These are phyloP conservation scores for Diddensiella transvaalensis DNA, from an alignment of 805 yeast genomes.

Conservation along the genomic window DNA sequence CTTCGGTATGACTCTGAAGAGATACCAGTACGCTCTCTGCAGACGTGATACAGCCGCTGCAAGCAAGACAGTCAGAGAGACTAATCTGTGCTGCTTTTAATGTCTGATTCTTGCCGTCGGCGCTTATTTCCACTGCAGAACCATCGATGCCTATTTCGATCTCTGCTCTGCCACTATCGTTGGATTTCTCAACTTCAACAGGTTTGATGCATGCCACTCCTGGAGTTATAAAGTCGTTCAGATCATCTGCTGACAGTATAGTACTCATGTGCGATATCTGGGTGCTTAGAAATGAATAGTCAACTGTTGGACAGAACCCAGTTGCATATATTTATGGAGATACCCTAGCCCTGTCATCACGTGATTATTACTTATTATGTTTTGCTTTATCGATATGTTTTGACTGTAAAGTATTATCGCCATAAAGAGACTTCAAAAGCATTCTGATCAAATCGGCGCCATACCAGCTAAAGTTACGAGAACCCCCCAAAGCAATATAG, in stretches of 20 bases:
- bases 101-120: conserved; percentile 37
- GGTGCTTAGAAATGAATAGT: too few species aligned
- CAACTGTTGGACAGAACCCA: too few species aligned
- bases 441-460: too few species aligned
- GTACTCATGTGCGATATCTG: too few species aligned
- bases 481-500: too few species aligned
- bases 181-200: conserved; percentile 43
- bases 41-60: conserved; percentile 95
- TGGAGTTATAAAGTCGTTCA: conserved; percentile 92
- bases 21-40: conserved; percentile 94
- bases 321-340: too few species aligned
- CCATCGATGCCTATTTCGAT: conserved; percentile 59
- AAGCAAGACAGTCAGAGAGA: conserved; percentile 89
- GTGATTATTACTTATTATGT: too few species aligned
- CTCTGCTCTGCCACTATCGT: conserved; percentile 41
- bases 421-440: too few species aligned
- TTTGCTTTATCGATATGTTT: too few species aligned
- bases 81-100: conserved; percentile 83
- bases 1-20: conserved; percentile 81
- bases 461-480: too few species aligned
- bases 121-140: conserved; percentile 21
- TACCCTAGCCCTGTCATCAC: too few species aligned
- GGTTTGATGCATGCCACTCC: conserved; percentile 95
- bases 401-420: too few species aligned
- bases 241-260: conserved; percentile 78